Evolutionary conservation across 2,329 filamentous ascomycete species (phyloP), one percentile per base, ranked within the genome.

Genomic region (Rhynchosporium graminicola): DNA sequence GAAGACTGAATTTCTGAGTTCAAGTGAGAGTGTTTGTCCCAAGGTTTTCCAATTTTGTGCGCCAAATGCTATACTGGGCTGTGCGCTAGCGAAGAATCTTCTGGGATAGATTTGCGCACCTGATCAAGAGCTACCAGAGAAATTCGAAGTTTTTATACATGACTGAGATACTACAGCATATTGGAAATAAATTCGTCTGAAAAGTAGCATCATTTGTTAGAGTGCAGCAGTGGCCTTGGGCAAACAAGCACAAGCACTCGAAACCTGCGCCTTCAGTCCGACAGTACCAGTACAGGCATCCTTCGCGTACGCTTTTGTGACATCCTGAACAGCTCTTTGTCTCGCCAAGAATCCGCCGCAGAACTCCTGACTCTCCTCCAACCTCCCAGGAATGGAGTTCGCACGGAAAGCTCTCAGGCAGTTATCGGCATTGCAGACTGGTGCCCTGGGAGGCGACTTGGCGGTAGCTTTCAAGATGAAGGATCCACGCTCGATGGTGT

Each of bases 401-500:
- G 54, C 54, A n/a, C 54, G 54, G 54, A 57, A 57, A 8, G 54
- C 54, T 47, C 54, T 45, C 54, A 57, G 31, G 31, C 54, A 57
- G 31, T 57, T 57, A 57, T 57, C 54, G 2, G 54, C 54, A 38
- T 57, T 46, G 28, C 54, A 57, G 31, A 57, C 54, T 29, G 54
- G 54, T 33, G 54, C 54, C 31, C 46, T 57, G 2, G 54, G 40
- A 3, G 54, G 54, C 8, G 54, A 46, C 26, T 57, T 57, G 26
- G 31, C 54, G 9, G 54, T 57, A 20, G 54, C 54, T 46, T 54
- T 54, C 7, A 54, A 10, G 51, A 54, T 42, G 51, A 61, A 66
- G 9, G 43, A 63, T 10, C 77, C 77, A 9, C 77, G 70, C 63
- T 82, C 80, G 64, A 83, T 82, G 8, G 64, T 68, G 57, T 68